phyloP scores from a whole-genome alignment of 352 stramenopile genomes.

The Aphanomyces stellatus region DNA sequence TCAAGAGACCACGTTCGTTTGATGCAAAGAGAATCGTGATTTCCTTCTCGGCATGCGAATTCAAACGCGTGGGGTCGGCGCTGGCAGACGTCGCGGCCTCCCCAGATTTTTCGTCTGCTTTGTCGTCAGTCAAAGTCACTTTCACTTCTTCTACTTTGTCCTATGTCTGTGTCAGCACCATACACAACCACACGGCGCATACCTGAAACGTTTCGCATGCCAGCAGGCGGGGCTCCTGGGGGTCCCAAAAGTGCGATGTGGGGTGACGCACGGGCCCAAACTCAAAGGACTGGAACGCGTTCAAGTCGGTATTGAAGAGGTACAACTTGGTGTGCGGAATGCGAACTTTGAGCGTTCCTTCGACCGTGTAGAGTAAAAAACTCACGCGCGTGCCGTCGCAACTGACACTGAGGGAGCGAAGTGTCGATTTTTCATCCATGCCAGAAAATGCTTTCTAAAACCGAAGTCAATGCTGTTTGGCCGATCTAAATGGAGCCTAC shows the following conservation, averaged over 20 bases:
- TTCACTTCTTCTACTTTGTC: slow-evolving; percentile 8
- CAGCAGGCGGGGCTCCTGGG: slow-evolving; percentile 77
- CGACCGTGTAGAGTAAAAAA: slow-evolving; percentile 77
- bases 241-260: slow-evolving; percentile 85
- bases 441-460: slow-evolving; percentile 35
- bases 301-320: slow-evolving; percentile 87
- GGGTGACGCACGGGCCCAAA: slow-evolving; percentile 69
- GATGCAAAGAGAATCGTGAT: slow-evolving; percentile 89
- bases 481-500: slow-evolving; percentile 22
- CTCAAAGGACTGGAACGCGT: slow-evolving; percentile 85
- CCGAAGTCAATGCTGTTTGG: slow-evolving; percentile 22
- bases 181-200: not conserved
- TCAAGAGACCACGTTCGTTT: slow-evolving; percentile 83
- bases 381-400: slow-evolving; percentile 83
- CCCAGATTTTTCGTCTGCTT: not conserved
- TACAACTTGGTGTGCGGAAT: slow-evolving; percentile 80
- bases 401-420: slow-evolving; percentile 75
- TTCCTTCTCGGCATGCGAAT: slow-evolving; percentile 58
- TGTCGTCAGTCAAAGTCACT: not conserved
- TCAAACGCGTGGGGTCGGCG: not conserved
- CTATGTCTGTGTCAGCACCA: not conserved
- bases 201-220: slow-evolving; percentile 59
- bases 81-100: not conserved
- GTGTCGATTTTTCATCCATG: slow-evolving; percentile 28
- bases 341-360: slow-evolving; percentile 69